Evolutionary conservation across 257 asterid species (phyloP).

Genomic region (Solanum virginianum): DNA sequence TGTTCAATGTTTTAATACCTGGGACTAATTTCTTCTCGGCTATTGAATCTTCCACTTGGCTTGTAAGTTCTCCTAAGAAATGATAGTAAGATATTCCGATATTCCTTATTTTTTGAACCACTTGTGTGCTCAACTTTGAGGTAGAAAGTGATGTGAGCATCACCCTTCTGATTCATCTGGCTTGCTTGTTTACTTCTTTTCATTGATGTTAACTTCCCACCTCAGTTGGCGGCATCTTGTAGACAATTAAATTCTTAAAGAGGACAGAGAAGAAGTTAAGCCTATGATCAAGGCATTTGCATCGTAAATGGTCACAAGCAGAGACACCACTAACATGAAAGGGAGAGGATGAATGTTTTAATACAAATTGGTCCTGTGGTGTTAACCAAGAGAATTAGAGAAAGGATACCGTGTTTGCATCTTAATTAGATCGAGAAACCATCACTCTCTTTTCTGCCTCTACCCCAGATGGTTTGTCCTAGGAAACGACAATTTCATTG

Average conservation of each 20-base stretch:
- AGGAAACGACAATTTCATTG: neutral
- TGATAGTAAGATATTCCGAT: neutral
- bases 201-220: neutral
- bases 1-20: constrained; percentile 25
- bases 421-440: neutral
- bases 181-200: neutral
- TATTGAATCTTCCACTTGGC: constrained; percentile 32
- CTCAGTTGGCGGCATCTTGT: neutral
- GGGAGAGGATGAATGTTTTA: neutral
- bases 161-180: neutral
- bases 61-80: constrained; percentile 15
- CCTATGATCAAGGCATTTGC: neutral
- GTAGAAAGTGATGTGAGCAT: neutral
- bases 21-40: constrained; percentile 25
- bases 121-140: neutral
- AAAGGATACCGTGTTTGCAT: neutral
- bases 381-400: neutral
- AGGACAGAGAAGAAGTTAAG: neutral
- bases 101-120: neutral
- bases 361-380: neutral
- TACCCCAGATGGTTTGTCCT: neutral
- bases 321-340: neutral
- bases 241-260: neutral
- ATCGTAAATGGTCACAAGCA: neutral
- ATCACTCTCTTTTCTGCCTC: neutral